Base-by-base conservation (phyloP, 2,329 filamentous ascomycete genomes). In the Trichoderma semiorbis region DNA sequence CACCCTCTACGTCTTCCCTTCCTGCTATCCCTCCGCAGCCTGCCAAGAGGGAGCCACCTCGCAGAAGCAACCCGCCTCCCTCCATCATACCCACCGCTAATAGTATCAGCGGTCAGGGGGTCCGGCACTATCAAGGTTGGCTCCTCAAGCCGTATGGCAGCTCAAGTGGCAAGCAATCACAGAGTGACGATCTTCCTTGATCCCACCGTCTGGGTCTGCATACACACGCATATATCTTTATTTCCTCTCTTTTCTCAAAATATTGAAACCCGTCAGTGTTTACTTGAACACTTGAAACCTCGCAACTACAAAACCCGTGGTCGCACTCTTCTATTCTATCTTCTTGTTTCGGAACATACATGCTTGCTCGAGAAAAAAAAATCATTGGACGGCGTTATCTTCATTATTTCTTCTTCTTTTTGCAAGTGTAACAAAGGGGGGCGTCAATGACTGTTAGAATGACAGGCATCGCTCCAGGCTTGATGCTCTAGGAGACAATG, bases 81-180 rank as follows among this genome's bases (percentile, higher is more conserved):
- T 78, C 79, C 39, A 76, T 74, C 71, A 74, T 77, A 50, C 77
- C 79, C 39, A 74, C 75, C 72, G 77, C 78, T 73, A 78, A 80
- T 75, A 79, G 77, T 77, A 77, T 73, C 75, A 77, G 75, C 74
- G 74, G 77, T 64, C 78, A 78, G 71, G 78, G 78, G 36, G 68
- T 77, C 32, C 79, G 81, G 64, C 79, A 80, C 65, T 81, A 81
- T 64, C 78, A 82, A 72, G 80, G 81, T 34, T 83, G 81, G 81
- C 76, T 82, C 30, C 61, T 81, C 68, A 76, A 80, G 69, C 81
- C 81, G 8, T 82, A 82, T 63, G 80, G 80, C 34, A 80, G 76
- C 74, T 74, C 77, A 21, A 79, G 74, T 65, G 78, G 76, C 71
- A 80, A 78, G 57, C 75, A 76, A 61, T 75, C 79, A 26, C 77